phyloP scores from a whole-genome alignment of 768 basidiomycete species.

The Trametes sanguinea region DNA sequence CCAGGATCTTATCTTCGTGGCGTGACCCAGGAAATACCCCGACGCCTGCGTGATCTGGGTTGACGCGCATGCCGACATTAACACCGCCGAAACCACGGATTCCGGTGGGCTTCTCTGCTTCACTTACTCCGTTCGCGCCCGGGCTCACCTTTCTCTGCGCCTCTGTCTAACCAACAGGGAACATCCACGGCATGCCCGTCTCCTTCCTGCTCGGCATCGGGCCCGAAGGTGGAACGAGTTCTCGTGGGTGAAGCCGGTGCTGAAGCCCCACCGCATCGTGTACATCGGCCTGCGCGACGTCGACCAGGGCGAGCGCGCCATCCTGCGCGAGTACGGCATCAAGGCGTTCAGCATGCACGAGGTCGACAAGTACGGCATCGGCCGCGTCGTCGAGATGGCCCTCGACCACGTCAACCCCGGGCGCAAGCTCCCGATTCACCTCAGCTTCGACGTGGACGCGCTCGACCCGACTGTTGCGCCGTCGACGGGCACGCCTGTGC shows the following conservation, averaged over 20 bases:
- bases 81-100: constrained; percentile 80
- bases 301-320: constrained; percentile 84
- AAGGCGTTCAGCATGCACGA: constrained; percentile 66
- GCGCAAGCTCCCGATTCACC: constrained; percentile 83
- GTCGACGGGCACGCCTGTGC: constrained; percentile 90
- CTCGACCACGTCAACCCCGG: constrained; percentile 90
- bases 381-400: constrained; percentile 95
- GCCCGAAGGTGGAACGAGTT: constrained; percentile 44
- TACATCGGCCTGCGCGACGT: constrained; percentile 97
- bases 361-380: constrained; percentile 82
- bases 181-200: constrained; percentile 98
- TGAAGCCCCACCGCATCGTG: constrained; percentile 79
- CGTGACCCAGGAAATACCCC: constrained; percentile 56
- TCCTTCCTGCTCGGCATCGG: constrained; percentile 78
- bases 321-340: constrained; percentile 85
- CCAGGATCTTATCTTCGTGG: not conserved
- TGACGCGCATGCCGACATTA: constrained; percentile 97
- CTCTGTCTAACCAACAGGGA: constrained; percentile 50
- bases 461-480: constrained; percentile 96
- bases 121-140: not conserved
- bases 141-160: not conserved
- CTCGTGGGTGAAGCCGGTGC: constrained; percentile 61
- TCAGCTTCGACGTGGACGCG: constrained; percentile 96
- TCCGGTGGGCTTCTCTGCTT: constrained; percentile 50
- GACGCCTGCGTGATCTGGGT: constrained; percentile 93